phyloP scores from a whole-genome alignment of 495 filamentous ascomycete species.

The Aspergillus haitiensis region DNA sequence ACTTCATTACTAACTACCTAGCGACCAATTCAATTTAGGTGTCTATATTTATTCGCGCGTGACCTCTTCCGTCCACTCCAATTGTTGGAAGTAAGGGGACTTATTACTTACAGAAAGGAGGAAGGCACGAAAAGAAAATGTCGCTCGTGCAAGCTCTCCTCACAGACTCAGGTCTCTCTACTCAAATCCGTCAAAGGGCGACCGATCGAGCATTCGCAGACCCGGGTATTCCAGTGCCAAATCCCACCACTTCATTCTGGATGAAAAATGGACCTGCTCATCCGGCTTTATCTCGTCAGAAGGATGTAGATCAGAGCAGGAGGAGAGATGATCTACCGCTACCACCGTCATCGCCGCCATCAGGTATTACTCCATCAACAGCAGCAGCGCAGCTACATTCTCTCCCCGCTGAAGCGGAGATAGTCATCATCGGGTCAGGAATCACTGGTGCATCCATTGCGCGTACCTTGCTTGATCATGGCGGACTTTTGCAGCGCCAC shows the following conservation, averaged over 20 bases:
- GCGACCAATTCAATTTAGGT: too few relatives aligned
- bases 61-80: too few relatives aligned
- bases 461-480: slow-evolving; percentile 49
- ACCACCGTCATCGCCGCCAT: too few relatives aligned
- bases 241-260: slow-evolving; percentile 74
- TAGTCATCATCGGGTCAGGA: slow-evolving; percentile 71
- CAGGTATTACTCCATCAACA: slow-evolving; percentile 52
- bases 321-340: too few relatives aligned
- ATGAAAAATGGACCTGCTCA: slow-evolving; percentile 40
- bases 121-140: slow-evolving; percentile 22
- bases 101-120: not conserved
- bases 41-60: too few relatives aligned
- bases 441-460: slow-evolving; percentile 71
- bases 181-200: slow-evolving; percentile 25
- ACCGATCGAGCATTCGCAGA: slow-evolving; percentile 30
- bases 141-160: slow-evolving; percentile 26
- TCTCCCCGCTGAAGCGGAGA: slow-evolving; percentile 58
- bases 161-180: slow-evolving; percentile 23
- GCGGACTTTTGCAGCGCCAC: slow-evolving; percentile 30
- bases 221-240: slow-evolving; percentile 36
- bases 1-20: too few relatives aligned
- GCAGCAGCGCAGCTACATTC: slow-evolving; percentile 58
- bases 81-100: too few relatives aligned
- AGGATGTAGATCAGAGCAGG: too few relatives aligned
- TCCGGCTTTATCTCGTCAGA: too few relatives aligned